These are phyloP conservation scores for Suaeda aralocaspica DNA, from an alignment of 148 eudicot genomes.

Conservation along the genomic window DNA sequence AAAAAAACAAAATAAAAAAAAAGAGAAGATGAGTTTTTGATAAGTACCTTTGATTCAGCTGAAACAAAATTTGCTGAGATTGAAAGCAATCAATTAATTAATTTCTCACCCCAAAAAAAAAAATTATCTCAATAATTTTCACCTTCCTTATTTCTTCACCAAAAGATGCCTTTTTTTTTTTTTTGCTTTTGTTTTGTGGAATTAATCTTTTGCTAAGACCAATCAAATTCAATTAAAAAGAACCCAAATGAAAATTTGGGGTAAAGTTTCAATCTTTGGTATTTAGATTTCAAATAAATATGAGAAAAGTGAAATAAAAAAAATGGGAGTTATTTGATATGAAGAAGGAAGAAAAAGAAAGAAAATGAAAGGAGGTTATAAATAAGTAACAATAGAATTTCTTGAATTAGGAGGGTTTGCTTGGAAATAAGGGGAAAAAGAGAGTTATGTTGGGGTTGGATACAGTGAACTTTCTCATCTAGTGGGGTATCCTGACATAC, in stretches of 20 bases:
- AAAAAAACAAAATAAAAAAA: neutral
- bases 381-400: neutral
- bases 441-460: constrained; percentile 16
- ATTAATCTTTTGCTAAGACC: too few relatives aligned
- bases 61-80: constrained; percentile 1
- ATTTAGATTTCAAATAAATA: too few relatives aligned
- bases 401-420: neutral
- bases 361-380: neutral
- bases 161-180: neutral
- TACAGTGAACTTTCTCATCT: constrained; percentile 26
- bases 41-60: constrained; percentile 19
- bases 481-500: constrained; percentile 17
- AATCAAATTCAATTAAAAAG: too few relatives aligned
- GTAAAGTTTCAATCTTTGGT: too few relatives aligned
- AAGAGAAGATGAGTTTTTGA: neutral
- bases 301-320: too few relatives aligned
- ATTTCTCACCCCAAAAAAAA: too few relatives aligned
- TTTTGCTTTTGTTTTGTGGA: too few relatives aligned
- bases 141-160: neutral
- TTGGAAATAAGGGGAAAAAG: neutral
- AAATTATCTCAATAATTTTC: neutral
- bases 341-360: too few relatives aligned
- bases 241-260: too few relatives aligned
- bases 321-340: neutral
- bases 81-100: neutral